Base-by-base conservation (phyloP, 768 basidiomycete species). In the Epithele typhae region DNA sequence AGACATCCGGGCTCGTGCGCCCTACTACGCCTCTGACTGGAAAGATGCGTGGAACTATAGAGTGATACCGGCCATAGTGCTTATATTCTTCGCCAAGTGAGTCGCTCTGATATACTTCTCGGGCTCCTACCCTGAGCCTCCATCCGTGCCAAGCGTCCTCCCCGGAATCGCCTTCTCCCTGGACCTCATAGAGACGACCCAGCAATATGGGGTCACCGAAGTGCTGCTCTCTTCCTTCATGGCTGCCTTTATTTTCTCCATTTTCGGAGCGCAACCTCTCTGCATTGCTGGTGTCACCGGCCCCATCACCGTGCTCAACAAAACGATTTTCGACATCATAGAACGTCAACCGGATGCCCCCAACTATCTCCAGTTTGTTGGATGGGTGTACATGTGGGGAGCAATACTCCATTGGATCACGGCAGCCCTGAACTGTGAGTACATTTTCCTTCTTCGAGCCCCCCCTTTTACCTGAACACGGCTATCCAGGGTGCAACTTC, bases 371-470 rank as follows among this genome's bases (percentile, higher is more conserved):
- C 85, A 86, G 27, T 93, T 93, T 58, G 76, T 94, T 8, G 91
- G 91, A 22, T 94, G 92, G 92, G 86, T 91, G 0, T 94, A 95
- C 62, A 68, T 92, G 0, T 93, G 91, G 91, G 88, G 78, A 25
- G 92, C 90, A 0, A 86, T 92, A 33, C 64, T 87, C 33, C 87
- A 93, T 57, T 92, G 86, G 85, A 67, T 88, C 37, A 86, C 88
- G 4, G 88, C 92, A 5, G 60, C 78, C 5, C 68, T 87, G 14
- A 92, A 92, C 52, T 88, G 90, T 84, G 52, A 54, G 76, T 61
- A 15, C 8, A 49, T 17, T 17, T 18, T n/a, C n/a, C n/a, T n/a
- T n/a, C n/a, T n/a, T n/a, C n/a, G n/a, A n/a, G n/a, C n/a, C n/a
- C n/a, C n/a, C n/a, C 27, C 27, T 30, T 7, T 14, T 30, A 30